These are phyloP conservation scores for Thielaviopsis populi DNA, from an alignment of 2,329 filamentous ascomycete genomes.

Conservation along the genomic window DNA sequence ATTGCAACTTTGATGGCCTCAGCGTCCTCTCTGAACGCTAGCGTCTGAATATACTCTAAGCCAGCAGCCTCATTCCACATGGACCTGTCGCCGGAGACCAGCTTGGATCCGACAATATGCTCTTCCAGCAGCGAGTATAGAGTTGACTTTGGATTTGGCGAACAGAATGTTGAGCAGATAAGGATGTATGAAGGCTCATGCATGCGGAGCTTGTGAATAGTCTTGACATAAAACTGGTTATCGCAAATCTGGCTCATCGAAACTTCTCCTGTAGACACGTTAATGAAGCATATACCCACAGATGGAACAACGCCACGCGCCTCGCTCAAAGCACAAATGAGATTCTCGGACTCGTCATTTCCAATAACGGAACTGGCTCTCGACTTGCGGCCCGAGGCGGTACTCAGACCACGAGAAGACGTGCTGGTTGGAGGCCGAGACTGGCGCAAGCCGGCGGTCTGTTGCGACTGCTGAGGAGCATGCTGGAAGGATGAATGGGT, in stretches of 20 bases:
- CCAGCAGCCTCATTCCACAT: slow-evolving; percentile 73
- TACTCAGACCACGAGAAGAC: slow-evolving; percentile 24
- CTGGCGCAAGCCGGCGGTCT: slow-evolving; percentile 1
- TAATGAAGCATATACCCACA: slow-evolving; percentile 75
- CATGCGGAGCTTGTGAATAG: slow-evolving; percentile 71
- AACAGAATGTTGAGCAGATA: slow-evolving; percentile 54
- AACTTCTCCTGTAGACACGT: slow-evolving; percentile 69
- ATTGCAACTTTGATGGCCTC: slow-evolving; percentile 67
- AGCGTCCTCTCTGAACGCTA: slow-evolving; percentile 69
- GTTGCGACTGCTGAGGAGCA: not conserved
- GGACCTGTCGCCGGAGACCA: slow-evolving; percentile 49
- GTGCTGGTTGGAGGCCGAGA: slow-evolving; percentile 14
- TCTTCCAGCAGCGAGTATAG: slow-evolving; percentile 61
- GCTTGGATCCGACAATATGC: slow-evolving; percentile 46
- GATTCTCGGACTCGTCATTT: slow-evolving; percentile 44
- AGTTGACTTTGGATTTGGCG: slow-evolving; percentile 53
- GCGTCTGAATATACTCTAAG: slow-evolving; percentile 58
- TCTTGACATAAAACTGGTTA: slow-evolving; percentile 79
- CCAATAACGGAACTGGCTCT: slow-evolving; percentile 27
- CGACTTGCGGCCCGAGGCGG: slow-evolving; percentile 32
- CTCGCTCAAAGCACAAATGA: slow-evolving; percentile 80
- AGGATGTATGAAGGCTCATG: slow-evolving; percentile 68
- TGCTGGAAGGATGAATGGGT: not conserved
- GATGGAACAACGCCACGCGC: slow-evolving; percentile 74
- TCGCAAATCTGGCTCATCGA: slow-evolving; percentile 85